phyloP scores from a whole-genome alignment of 305 asterid genomes.

The Fraxinus platypoda region DNA sequence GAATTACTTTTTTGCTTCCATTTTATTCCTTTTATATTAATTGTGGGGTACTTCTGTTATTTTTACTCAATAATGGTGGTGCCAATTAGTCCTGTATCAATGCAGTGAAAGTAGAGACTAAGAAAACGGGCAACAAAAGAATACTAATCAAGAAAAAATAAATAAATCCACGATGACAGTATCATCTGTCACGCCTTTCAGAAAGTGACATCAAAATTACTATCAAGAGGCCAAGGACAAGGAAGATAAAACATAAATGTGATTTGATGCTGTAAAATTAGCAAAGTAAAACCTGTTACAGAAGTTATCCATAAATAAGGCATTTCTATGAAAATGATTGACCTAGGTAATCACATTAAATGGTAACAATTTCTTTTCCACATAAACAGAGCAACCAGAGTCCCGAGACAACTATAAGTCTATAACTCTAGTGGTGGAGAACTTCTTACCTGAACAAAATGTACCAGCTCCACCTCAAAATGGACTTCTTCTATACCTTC shows the following conservation, averaged over 20 bases:
- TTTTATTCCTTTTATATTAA: not conserved
- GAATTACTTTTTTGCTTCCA: not conserved
- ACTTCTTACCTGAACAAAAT: conserved; percentile 73
- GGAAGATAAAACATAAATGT: not conserved
- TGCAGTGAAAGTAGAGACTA: not conserved
- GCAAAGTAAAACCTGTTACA: not conserved
- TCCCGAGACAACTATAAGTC: not conserved
- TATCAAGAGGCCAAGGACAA: not conserved
- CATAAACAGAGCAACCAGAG: not conserved
- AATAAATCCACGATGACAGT: not conserved
- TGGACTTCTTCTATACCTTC: conserved; percentile 71
- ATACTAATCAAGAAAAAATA: not conserved
- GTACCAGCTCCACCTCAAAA: conserved; percentile 90
- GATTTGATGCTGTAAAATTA: not conserved
- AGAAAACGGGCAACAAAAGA: not conserved
- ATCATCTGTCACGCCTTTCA: not conserved
- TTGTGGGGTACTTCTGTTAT: not conserved
- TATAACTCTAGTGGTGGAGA: conserved; percentile 12
- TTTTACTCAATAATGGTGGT: not conserved
- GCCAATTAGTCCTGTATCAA: not conserved
- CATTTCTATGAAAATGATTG: not conserved
- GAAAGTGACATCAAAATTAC: not conserved
- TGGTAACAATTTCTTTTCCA: not conserved
- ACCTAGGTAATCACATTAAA: not conserved
- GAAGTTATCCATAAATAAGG: not conserved